phyloP scores from a whole-genome alignment of 1,139 yeast species.

The Candida tetrigidarum region DNA sequence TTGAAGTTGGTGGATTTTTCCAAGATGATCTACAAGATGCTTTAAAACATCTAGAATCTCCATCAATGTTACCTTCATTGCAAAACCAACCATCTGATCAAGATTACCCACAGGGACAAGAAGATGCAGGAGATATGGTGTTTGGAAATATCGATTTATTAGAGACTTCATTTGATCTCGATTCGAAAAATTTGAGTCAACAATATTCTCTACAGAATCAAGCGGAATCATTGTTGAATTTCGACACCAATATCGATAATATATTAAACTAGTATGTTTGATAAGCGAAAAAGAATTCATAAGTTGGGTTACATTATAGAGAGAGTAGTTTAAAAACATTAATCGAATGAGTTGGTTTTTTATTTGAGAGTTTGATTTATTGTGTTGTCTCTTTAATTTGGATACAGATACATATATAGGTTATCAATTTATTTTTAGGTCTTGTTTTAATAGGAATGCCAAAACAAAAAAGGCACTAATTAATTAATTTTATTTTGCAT shows the following conservation, averaged over 20 bases:
- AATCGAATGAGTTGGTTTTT: neutral
- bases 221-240: slow-evolving; percentile 17
- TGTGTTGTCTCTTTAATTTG: neutral
- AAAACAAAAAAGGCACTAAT: neutral
- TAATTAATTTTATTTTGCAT: neutral
- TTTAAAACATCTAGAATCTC: slow-evolving; percentile 1
- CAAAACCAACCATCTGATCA: slow-evolving; percentile 2
- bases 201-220: slow-evolving; percentile 7
- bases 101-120: neutral
- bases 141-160: slow-evolving; percentile 31
- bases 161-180: slow-evolving; percentile 26
- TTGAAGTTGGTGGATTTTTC: slow-evolving; percentile 70
- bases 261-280: slow-evolving; percentile 12
- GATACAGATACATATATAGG: too few species aligned
- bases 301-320: neutral
- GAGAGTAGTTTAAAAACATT: too few species aligned
- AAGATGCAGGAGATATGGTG: slow-evolving; percentile 8
- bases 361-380: slow-evolving; percentile 1
- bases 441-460: neutral
- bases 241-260: slow-evolving; percentile 19
- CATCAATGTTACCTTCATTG: slow-evolving; percentile 10
- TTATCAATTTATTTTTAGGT: neutral
- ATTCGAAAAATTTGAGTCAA: slow-evolving; percentile 11
- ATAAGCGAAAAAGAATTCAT: too few species aligned
- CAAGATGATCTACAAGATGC: slow-evolving; percentile 31